Evolutionary conservation across 164 flowering plant genomes (phyloP), one percentile per base, ranked within the genome.

Genomic region (Cinnamomum micranthum): DNA sequence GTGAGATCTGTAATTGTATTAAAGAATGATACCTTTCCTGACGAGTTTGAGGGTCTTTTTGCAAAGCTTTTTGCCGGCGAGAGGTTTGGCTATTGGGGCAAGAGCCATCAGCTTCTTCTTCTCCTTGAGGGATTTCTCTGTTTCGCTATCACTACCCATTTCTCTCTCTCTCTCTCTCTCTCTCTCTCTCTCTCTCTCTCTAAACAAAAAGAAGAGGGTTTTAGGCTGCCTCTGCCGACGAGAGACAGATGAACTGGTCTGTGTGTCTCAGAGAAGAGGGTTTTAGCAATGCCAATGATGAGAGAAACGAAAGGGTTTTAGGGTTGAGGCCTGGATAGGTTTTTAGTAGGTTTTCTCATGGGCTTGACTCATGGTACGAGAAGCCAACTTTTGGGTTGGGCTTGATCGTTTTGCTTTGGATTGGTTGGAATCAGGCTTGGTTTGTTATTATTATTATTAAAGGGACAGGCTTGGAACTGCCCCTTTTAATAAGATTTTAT

Each of bases 31-130:
- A 92, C 97, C 98, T 87, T 75, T 86, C 52, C 97, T 89, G 70
- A 95, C 94, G 67, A 93, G 94, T 80, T 95, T 95, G 79, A 90
- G 87, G 72, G 95, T 87, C 58, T 82, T 85, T 79, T 90, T 93
- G 86, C 83, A 82, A 65, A 93, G 92, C 87, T 90, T 93, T 74
- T 93, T 91, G 47, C 95, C 97, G 11, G 97, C 97, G 20, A 95
- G 89, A 41, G 97, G 98, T 74, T 89, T 90, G 23, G 99, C 98
- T 3, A 95, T 95, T 31, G 98, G 98, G 50, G 99, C 87, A 2
- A 93, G 62, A 69, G 88, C 85, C 17, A 72, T 0, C 7, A 83
- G 65, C 86, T 84, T 88, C 87, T 88, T 92, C 90, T 75, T 90
- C 83, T 89, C 95, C 82, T 86, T 88, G 81, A 78, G 83, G 70